Evolutionary conservation across 2,329 filamentous ascomycete genomes (phyloP), one percentile per base, ranked within the genome.

Genomic region (Didymella exigua): DNA sequence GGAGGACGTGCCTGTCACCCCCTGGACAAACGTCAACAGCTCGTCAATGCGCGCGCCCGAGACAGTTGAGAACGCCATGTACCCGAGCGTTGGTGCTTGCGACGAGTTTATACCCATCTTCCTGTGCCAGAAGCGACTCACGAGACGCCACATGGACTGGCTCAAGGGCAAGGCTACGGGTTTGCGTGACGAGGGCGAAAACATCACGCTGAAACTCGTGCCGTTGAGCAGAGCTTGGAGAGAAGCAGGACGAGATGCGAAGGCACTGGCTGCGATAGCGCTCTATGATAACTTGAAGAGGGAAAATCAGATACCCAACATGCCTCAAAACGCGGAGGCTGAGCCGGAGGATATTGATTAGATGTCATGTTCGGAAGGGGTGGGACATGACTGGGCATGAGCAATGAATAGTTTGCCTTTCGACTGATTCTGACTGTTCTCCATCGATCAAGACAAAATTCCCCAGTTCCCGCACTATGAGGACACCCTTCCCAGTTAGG

Each of bases 21-120:
- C 41, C 16, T 53, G 43, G 49, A 47, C 19, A 7, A 23, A n/a
- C 11, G 10, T 19, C n/a, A 16, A 11, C 6, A 31, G 6, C 4
- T 5, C 21, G 21, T 5, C 33, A 13, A 38, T 31, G 4, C 4
- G 3, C 4, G 14, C 3, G 1, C 34, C 14, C 3, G 56, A 60
- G 31, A 29, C 5, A 0, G 30, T 58, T 1, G 41, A 61, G 19
- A 71, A 77, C 44, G 81, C 76, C 0, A 75, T 84, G 41, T 86
- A 86, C 62, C 81, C 82, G 0, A 81, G 77, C 11, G 74, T 81
- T 0, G 84, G 84, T 2, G 84, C 80, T 2, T 82, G 81, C 53
- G 84, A 86, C 65, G 84, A 86, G 57, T 85, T 83, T 60, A 81
- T 86, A 23, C 81, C 82, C 0, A 63, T 86, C 5, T 83, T 85